Conservation (phyloP, 2,329 filamentous ascomycete genomes). For the Fusarium mexicanum region DNA sequence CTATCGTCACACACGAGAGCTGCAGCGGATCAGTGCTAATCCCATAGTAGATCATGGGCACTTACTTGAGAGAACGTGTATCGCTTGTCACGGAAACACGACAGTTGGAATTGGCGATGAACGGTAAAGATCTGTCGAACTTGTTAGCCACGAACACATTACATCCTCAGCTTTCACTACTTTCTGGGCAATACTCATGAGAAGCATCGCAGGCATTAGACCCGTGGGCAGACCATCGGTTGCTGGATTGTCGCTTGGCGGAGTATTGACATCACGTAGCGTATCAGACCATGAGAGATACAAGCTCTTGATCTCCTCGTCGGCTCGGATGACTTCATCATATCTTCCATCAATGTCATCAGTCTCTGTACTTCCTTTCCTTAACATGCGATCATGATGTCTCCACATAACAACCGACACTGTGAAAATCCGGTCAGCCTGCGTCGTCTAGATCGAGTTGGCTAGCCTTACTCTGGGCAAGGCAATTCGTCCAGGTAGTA, state of each 20-base stretch:
- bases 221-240: not conserved
- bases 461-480: not conserved
- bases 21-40: not conserved
- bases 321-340: not conserved
- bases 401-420: not conserved
- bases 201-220: slow-evolving; percentile 6
- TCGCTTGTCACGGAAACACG: not conserved
- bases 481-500: not conserved
- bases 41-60: accelerated
- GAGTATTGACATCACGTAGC: not conserved
- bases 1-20: not conserved
- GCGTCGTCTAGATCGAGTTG: accelerated
- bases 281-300: not conserved
- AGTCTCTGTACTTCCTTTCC: accelerated
- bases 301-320: not conserved
- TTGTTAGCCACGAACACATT: accelerated
- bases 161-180: accelerated
- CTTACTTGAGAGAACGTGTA: not conserved
- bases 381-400: not conserved
- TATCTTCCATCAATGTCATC: not conserved
- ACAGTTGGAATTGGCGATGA: not conserved
- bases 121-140: not conserved
- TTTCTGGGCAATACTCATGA: slow-evolving; percentile 1
- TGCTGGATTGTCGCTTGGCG: not conserved
- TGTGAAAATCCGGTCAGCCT: not conserved